Base-by-base conservation (phyloP, 805 yeast species). In the Starmera caribaea region DNA sequence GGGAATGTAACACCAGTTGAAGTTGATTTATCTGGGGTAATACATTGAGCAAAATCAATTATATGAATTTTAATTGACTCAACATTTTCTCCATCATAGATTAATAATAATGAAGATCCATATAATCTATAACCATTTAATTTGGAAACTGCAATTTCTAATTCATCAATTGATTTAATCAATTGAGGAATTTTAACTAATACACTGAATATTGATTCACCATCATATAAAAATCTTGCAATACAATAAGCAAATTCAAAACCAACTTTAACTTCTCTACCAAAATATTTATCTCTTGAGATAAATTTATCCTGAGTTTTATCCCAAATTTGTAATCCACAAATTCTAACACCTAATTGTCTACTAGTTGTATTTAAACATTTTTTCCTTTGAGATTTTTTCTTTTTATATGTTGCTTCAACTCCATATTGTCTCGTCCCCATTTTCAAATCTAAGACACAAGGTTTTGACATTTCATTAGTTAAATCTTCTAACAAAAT, bases 361-460 rank as follows among this genome's bases (percentile, higher is more conserved):
- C 87, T 66, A 2, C 92, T 80, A 0, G 97, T 90, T 0, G 97
- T 90, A 41, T 67, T 61, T 3, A 71, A 63, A 59, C 99, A 92
- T 61, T 92, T 92, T 40, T 69, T 68, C 29, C 85, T 63, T 62
- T 92, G 98, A 1, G 96, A 85, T 36, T 63, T 56, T 53, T 79
- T 81, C 60, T 92, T 92, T 37, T 76, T 63, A 12, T 62, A 58
- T 6, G 71, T 69, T 0, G 97, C 97, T 46, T 88, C 95, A n/a
- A 90, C 81, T 9, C 99, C 98, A 53, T 92, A 92, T 61, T 92
- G 99, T 42, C 99, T 71, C 0, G 99, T 90, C 1, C 99, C 99
- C 97, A 92, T 92, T 57, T 92, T 92, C 50, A 92, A 67, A 61
- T 92, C 99, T 37, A 92, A 64, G 0, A 90, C 97, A 56, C 96